Percentiles rank a stretch among this genome's conserved stretches.
These are phyloP conservation scores for Coriaria nepalensis DNA, from an alignment of 306 rosid genomes.

Conservation along the genomic window DNA sequence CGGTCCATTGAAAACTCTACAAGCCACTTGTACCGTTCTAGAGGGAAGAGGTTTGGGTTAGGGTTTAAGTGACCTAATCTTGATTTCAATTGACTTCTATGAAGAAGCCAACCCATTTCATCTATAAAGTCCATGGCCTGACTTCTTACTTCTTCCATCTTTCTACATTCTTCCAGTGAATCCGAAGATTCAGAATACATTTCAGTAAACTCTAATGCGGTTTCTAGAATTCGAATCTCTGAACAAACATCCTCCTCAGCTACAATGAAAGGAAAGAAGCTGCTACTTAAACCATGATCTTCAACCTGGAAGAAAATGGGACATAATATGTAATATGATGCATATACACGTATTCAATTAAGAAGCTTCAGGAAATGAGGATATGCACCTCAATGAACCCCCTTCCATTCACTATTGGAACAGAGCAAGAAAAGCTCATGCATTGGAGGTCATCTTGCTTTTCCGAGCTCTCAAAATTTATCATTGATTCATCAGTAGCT, in stretches of 20 bases:
- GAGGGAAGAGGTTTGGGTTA: conserved; percentile 36
- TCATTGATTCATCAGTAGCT: conserved; percentile 39
- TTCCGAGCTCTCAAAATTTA: conserved; percentile 22
- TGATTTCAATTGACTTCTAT: conserved; percentile 41
- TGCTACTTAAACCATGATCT: conserved; percentile 73
- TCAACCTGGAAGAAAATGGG: conserved; percentile 42
- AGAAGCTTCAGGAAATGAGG: too few species aligned
- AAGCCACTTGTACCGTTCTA: conserved; percentile 60
- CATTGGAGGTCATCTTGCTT: conserved; percentile 46
- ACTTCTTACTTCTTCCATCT: conserved; percentile 37
- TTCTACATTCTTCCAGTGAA: conserved; percentile 10
- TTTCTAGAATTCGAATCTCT: conserved; percentile 64
- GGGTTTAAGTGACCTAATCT: conserved; percentile 56
- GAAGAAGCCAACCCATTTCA: conserved; percentile 95
- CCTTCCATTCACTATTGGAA: conserved; percentile 55
- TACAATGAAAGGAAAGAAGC: conserved; percentile 80
- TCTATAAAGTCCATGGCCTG: conserved; percentile 64
- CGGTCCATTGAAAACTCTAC: conserved; percentile 76
- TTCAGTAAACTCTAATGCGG: conserved; percentile 41
- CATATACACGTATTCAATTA: too few species aligned
- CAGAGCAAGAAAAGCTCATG: conserved; percentile 48
- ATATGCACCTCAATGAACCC: conserved; percentile 71
- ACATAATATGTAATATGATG: too few species aligned
- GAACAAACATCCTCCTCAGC: conserved; percentile 78
- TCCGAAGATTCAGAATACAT: conserved; percentile 11